Evolutionary conservation across 169 alveolate species (phyloP), one percentile per base, ranked within the genome.

Genomic region (Cryptosporidium meleagridis): DNA sequence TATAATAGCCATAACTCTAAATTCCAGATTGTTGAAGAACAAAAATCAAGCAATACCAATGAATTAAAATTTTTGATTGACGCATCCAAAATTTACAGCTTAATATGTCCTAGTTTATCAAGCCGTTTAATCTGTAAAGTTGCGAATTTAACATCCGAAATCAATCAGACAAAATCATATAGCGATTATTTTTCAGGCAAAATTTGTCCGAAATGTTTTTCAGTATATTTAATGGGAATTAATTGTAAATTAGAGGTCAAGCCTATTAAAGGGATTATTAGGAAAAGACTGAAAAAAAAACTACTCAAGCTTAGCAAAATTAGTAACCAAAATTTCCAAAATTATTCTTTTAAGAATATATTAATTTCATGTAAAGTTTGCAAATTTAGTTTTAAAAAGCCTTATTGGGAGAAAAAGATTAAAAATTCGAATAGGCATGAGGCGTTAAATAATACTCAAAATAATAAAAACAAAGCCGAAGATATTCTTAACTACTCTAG

Each of bases 171-270:
- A 26, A 80, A 80, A 39, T 18, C 75, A 23, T 65, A 80, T 62
- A 10, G 26, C 23, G 65, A 59, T 6, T 80, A 62, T 59, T 80
- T 80, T 51, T 65, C 75, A 18, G 75, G 75, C 8, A 80, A 59
- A 80, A 45, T 80, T 21, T 80, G 89, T 35, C 73, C 80, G 16
- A 59, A 45, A 14, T 80, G 89, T 41, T 80, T 62, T 39, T 80
- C 89, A 21, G 67, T 44, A 33, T 80, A 44, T 62, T 0, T 80
- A 41, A 12, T 65, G 0, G 89, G 89, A 1, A 44, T 39, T n/a
- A 80, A 80, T 29, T 62, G 80, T 59, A 37, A 80, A 29, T 39
- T 80, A 7, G 8, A 26, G 14, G 35, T 65, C 5, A 80, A 62
- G 65, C 8, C 62, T 80, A 39, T 80, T 12, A 58, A 41, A 31